Conservation (phyloP, 352 stramenopile genomes). For the Phytophthora vignae region DNA sequence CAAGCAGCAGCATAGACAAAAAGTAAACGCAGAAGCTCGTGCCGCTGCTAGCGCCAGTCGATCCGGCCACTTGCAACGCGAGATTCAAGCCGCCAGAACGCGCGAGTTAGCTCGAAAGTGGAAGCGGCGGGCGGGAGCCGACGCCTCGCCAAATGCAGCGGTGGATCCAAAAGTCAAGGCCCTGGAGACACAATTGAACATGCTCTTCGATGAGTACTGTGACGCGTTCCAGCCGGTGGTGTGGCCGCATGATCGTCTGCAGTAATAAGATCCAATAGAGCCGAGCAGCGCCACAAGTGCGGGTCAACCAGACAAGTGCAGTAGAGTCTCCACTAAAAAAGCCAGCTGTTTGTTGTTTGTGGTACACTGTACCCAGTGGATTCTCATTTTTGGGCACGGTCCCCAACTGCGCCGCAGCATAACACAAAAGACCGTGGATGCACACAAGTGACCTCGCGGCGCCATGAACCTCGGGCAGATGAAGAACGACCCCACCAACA, state of each 20-base stretch:
- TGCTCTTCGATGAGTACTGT: conserved; percentile 74
- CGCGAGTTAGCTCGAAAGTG: conserved; percentile 46
- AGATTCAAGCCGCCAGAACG: conserved; percentile 48
- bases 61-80: conserved; percentile 46
- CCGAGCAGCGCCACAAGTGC: too few relatives aligned
- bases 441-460: background rate
- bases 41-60: conserved; percentile 29
- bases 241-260: conserved; percentile 57
- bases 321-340: conserved; percentile 1
- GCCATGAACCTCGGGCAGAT: conserved; percentile 80
- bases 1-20: conserved; percentile 28
- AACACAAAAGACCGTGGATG: conserved; percentile 10
- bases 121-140: conserved; percentile 18
- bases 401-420: background rate
- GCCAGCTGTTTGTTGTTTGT: background rate
- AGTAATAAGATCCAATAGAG: conserved; percentile 20
- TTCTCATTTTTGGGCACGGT: background rate
- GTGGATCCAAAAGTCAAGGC: conserved; percentile 18
- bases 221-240: conserved; percentile 62
- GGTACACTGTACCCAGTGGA: conserved; percentile 15
- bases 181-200: conserved; percentile 62
- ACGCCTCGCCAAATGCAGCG: background rate
- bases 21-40: conserved; percentile 10
- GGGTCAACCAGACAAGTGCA: background rate
- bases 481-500: conserved; percentile 67